Evolutionary conservation across 805 yeast genomes (phyloP).

Genomic region (Kazachstania martiniae): DNA sequence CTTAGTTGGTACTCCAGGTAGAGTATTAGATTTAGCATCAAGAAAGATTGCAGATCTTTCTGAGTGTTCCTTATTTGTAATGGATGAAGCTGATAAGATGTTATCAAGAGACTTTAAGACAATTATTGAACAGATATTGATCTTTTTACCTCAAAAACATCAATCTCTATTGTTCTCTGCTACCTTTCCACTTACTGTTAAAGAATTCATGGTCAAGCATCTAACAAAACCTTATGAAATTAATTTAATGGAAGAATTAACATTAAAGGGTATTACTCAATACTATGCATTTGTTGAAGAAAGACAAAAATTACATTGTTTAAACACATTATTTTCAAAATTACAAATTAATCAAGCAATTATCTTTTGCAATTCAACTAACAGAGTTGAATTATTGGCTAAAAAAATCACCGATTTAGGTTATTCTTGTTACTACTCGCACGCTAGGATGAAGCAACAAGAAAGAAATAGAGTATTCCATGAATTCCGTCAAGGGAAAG

Average conservation of each 20-base stretch:
- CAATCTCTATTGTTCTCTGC: slow-evolving; percentile 90
- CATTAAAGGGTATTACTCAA: slow-evolving; percentile 92
- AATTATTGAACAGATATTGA: slow-evolving; percentile 76
- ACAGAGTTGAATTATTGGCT: slow-evolving; percentile 90
- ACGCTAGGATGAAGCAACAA: slow-evolving; percentile 94
- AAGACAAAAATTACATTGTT: slow-evolving; percentile 88
- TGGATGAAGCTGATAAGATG: slow-evolving; percentile 99
- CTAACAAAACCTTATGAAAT: slow-evolving; percentile 88
- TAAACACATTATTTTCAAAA: slow-evolving; percentile 88
- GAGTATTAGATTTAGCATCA: slow-evolving; percentile 88
- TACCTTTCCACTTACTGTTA: slow-evolving; percentile 91
- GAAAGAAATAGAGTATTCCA: slow-evolving; percentile 97
- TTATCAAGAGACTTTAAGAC: slow-evolving; percentile 80
- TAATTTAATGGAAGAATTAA: slow-evolving; percentile 94
- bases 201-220: slow-evolving; percentile 84
- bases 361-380: slow-evolving; percentile 93
- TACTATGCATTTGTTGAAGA: slow-evolving; percentile 98
- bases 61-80: slow-evolving; percentile 76
- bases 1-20: slow-evolving; percentile 95
- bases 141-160: slow-evolving; percentile 64
- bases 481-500: slow-evolving; percentile 96
- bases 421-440: slow-evolving; percentile 92
- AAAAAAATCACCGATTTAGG: slow-evolving; percentile 94
- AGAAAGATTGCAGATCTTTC: slow-evolving; percentile 80
- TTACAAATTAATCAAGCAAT: slow-evolving; percentile 93